Base-by-base conservation (phyloP, 148 eudicot genomes). In the Hydrangea macrophylla region DNA sequence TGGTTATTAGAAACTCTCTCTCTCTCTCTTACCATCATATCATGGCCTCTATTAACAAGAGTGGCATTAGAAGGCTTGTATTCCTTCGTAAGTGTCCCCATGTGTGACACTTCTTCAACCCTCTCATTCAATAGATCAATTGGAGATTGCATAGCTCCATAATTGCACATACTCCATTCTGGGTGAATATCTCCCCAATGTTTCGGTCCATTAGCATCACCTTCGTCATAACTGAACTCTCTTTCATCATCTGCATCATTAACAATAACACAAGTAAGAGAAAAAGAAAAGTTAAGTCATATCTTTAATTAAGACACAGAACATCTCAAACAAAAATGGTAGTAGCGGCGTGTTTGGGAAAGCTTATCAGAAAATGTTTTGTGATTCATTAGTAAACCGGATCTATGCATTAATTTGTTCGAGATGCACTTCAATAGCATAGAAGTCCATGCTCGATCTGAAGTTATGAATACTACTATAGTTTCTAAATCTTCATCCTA, bases 101-200 rank as follows among this genome's bases (percentile, higher is more conserved):
- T 32, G 48, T 72, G 26, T 7, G 75, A 60, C 5, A 76, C 77
- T 32, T 57, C 20, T 48, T 73, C 22, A 63, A 66, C 80, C 64
- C 79, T 74, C 58, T 67, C 44, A 26, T 73, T 63, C 58, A 26
- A 17, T 33, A 82, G 27, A 69, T 79, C 83, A 44, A 82, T 82
- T 5, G 86, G 86, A 62, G 86, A 82, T 31, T 82, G 86, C 80
- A 75, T 76, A 13, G 8, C 48, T 60, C 86, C 86, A 6, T 56
- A 17, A 35, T 44, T 31, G 32, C 86, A 82, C 32, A 45, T 24
- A 12, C 56, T 59, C 86, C 86, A 82, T n/a, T 75, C 80, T 6
- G 86, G 78, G 13, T n/a, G 39, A 48, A 82, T 65, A 35, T 69
- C 48, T 53, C 83, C 83, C 86, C 86, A 82, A 13, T 73, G 56